Percentiles rank a stretch among this genome's conserved stretches.
Evolutionary conservation across 148 eudicot species (phyloP).

Genomic region (Diospyros lotus): DNA sequence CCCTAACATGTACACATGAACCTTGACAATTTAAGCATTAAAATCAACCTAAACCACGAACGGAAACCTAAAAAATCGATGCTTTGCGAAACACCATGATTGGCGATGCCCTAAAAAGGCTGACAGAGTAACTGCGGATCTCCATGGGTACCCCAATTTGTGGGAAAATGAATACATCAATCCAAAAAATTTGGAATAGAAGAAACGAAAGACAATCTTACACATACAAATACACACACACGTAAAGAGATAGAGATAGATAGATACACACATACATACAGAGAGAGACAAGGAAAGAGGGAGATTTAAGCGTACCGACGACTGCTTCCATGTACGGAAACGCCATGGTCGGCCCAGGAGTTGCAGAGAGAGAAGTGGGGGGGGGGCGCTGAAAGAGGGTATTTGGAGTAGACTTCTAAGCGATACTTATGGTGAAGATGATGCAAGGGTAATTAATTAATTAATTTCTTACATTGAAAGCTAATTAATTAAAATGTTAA

Average conservation of each 20-base stretch:
- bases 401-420: no score
- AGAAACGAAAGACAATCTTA: background rate
- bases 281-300: background rate
- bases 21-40: background rate
- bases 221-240: no score
- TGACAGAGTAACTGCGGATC: background rate
- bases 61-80: background rate
- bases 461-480: no score
- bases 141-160: background rate
- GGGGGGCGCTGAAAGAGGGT: background rate
- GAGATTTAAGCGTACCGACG: slow-evolving; percentile 43
- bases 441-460: no score
- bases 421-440: no score
- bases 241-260: background rate
- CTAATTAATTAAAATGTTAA: no score
- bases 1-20: slow-evolving; percentile 3
- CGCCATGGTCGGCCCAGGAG: slow-evolving; percentile 51
- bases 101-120: background rate
- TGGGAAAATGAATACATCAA: background rate
- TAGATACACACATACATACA: background rate
- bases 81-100: background rate
- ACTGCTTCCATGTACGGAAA: slow-evolving; percentile 93
- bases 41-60: slow-evolving; percentile 8
- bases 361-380: slow-evolving; percentile 1
- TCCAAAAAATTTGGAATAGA: background rate